Evolutionary conservation across 1,284 basidiomycete genomes (phyloP), one percentile per base, ranked within the genome.

Genomic region (Ustilago sp.): DNA sequence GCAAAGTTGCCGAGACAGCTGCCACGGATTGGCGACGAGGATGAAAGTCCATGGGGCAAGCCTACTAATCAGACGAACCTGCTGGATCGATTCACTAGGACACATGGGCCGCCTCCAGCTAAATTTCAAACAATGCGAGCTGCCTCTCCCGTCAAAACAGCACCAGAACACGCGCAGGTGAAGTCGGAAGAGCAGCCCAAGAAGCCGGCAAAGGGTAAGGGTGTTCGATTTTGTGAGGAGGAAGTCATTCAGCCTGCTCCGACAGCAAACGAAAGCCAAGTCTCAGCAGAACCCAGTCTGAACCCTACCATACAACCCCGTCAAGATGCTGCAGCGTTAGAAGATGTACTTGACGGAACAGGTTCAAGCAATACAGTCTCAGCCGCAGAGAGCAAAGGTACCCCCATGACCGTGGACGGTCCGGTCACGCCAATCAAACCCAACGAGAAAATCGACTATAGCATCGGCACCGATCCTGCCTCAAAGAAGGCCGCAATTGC

Each of bases 11-110:
- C 70, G 4, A 35, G 60, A 17, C 70, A 56, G 54, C 60, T 77
- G 1, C 75, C 75, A 0, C 57, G 62, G 2, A 67, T 73, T 34
- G 75, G 70, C 23, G 63, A 73, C 7, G 64, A 73, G 28, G 67
- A 74, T 34, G 70, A 74, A 35, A 74, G 60, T 48, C 75, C 75
- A 4, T 77, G 75, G 75, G 75, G 75, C 7, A 73, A 63, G 39
- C 75, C 70, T 2, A 64, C 66, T 3, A 74, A 73, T 32, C 75
- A 77, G 35, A 67, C 70, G 7, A 77, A 68, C 19, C 61, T 77
- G 4, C 32, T 77, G 15, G 60, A 77, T 53, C 52, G 61, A 17
- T 77, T 77, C 56, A 65, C 43, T 3, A 54, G 65, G 28, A 63
- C 35, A 34, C 45, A 62, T 12, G 52, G 8, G 23, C 34, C 19